Base-by-base conservation (phyloP, 495 filamentous ascomycete species). In the Aspergillus wentii region DNA sequence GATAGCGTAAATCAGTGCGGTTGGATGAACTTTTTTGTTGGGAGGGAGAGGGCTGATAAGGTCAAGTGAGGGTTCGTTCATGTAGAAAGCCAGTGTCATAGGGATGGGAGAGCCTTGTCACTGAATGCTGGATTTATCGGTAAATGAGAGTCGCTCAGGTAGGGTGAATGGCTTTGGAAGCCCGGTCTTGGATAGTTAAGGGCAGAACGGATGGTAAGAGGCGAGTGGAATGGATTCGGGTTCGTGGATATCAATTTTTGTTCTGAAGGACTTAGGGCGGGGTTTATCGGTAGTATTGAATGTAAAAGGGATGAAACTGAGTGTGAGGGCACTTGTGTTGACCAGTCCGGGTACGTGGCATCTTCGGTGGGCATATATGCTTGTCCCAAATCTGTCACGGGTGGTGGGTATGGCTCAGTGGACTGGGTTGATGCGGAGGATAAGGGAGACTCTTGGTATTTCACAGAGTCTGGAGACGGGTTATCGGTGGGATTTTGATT, bases 121-220 rank as follows among this genome's bases (percentile, higher is more conserved):
- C 41, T 33, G 33, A 52, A 55, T 33, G 56, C 54, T 14, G 63
- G 63, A 31, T 67, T 67, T 46, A 67, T 67, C 7, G 61, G 61
- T 33, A 64, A 37, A 33, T 51, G 44, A 7, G 61, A 64, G 29
- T 58, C 57, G 32, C 45, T 49, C 11, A 64, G 44, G 29, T 48
- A 56, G 11, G 35, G 30, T 16, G 41, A 43, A 25, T 19, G 33
- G 17, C 39, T 44, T 23, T 35, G 54, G 13, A 37, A 20, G 14
- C 32, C 40, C 35, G 46, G 48, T 8, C 40, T 48, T 26, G 36
- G 41, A 27, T 33, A 44, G 25, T 38, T 42, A n/a, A 44, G 40
- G 28, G 40, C 41, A 32, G 30, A 57, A 27, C 20, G 43, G 38
- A 47, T 36, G 14, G 8, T 37, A 8, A 44, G 22, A 18, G 35